phyloP scores from a whole-genome alignment of 2,329 filamentous ascomycete genomes.

The Calcarisporium arbuscula region DNA sequence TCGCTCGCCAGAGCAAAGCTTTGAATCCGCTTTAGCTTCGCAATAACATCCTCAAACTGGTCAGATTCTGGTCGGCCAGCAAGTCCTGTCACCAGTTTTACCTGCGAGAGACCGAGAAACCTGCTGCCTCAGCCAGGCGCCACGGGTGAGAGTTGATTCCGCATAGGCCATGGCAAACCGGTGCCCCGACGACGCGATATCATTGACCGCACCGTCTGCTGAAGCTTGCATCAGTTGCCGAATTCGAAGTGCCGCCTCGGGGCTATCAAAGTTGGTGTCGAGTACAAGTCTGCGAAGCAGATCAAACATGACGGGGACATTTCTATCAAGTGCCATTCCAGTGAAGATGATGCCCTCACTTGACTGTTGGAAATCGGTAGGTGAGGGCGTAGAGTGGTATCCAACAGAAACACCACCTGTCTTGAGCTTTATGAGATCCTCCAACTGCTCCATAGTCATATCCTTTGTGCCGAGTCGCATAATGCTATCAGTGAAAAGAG shows the following conservation, averaged over 20 bases:
- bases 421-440: constrained; percentile 93
- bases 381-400: constrained; percentile 76
- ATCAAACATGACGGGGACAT: constrained; percentile 86
- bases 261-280: constrained; percentile 84
- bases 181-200: constrained; percentile 86
- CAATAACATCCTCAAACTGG: constrained; percentile 66
- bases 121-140: constrained; percentile 71
- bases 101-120: constrained; percentile 85
- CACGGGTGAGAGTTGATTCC: constrained; percentile 68
- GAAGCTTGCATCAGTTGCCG: constrained; percentile 80
- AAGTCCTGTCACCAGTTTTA: constrained; percentile 75
- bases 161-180: constrained; percentile 79
- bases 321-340: constrained; percentile 83
- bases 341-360: constrained; percentile 79
- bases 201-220: constrained; percentile 84
- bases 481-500: constrained; percentile 84
- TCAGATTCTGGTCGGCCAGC: constrained; percentile 66
- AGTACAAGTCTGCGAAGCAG: constrained; percentile 72
- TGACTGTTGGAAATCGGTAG: constrained; percentile 61
- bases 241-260: constrained; percentile 74
- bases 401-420: constrained; percentile 84
- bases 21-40: constrained; percentile 82
- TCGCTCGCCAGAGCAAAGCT: constrained; percentile 64
- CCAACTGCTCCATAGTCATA: constrained; percentile 87
- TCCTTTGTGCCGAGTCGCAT: constrained; percentile 88